Evolutionary conservation across 2,329 filamentous ascomycete genomes (phyloP).

Genomic region (Cordyceps cicadae): DNA sequence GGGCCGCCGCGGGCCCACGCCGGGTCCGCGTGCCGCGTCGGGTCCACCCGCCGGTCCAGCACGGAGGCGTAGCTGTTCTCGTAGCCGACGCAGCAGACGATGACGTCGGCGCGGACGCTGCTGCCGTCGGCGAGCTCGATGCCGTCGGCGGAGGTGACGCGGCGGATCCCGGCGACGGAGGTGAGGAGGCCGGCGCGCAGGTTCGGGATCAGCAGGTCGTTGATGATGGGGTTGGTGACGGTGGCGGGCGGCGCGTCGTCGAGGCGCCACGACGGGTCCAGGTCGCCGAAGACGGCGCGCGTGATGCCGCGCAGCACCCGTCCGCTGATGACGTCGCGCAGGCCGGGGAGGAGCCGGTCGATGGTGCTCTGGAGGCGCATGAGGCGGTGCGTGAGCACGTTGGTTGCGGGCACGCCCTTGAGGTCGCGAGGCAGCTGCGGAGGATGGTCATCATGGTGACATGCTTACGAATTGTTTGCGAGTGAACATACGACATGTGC

Average conservation of each 20-base stretch:
- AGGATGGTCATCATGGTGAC: background rate
- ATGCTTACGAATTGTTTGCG: no score
- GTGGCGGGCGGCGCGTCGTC: conserved; percentile 19
- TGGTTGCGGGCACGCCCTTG: conserved; percentile 8
- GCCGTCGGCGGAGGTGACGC: conserved; percentile 18
- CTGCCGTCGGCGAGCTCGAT: conserved; percentile 22
- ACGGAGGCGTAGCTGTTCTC: conserved; percentile 21
- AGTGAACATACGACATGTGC: conserved; percentile 24
- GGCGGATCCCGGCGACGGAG: conserved; percentile 22
- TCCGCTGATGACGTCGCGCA: conserved; percentile 6
- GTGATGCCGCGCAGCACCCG: background rate
- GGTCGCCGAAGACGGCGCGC: background rate
- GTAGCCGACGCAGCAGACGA: conserved; percentile 30
- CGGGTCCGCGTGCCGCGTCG: conserved; percentile 18
- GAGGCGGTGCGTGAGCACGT: conserved; percentile 5
- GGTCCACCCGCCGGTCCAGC: conserved; percentile 21
- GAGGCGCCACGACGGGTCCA: conserved; percentile 19
- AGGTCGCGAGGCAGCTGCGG: conserved; percentile 1
- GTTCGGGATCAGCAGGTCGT: conserved; percentile 23
- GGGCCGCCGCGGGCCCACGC: conserved; percentile 17
- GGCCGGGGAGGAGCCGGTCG: conserved; percentile 1
- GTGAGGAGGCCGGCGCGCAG: conserved; percentile 29
- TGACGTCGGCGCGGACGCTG: conserved; percentile 20
- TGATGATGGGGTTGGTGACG: conserved; percentile 20
- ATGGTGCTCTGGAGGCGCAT: background rate